A percentile compares a stretch with the other conserved stretches of the same genome.
These are phyloP conservation scores for Ormosia emarginata DNA, from an alignment of 306 rosid genomes.

Conservation along the genomic window DNA sequence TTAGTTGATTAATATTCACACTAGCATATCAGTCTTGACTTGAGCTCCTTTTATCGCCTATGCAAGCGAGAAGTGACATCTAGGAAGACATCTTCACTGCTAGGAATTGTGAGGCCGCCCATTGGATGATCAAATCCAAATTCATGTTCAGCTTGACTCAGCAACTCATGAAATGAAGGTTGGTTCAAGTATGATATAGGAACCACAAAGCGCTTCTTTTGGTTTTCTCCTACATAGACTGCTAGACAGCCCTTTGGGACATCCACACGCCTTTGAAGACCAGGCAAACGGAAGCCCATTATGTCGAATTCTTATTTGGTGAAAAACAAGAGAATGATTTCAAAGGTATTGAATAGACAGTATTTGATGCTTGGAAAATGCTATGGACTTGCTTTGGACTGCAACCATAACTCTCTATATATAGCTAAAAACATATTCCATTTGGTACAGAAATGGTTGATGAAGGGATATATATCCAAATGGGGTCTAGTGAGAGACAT, in stretches of 20 bases:
- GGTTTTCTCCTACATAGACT: conserved; percentile 37
- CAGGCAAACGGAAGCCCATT: conserved; percentile 19
- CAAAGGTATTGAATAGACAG: neutral
- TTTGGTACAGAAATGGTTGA: neutral
- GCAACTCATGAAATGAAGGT: conserved; percentile 26
- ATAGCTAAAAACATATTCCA: neutral
- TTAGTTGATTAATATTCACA: neutral
- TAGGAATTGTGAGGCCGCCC: conserved; percentile 27
- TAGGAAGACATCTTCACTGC: conserved; percentile 20
- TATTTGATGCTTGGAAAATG: neutral
- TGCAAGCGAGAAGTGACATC: conserved; percentile 8
- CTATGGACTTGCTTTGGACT: conserved; percentile 4
- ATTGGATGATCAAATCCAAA: conserved; percentile 26
- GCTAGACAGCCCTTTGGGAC: conserved; percentile 32
- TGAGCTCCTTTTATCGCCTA: neutral
- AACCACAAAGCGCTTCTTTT: conserved; percentile 29
- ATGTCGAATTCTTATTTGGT: neutral
- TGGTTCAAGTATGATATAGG: conserved; percentile 29
- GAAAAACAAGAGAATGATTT: neutral
- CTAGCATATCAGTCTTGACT: neutral
- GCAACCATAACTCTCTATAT: neutral
- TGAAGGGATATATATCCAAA: neutral
- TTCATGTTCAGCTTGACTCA: conserved; percentile 24
- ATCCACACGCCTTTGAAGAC: neutral
- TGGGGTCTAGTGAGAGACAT: neutral